Evolutionary conservation across 768 basidiomycete species (phyloP), one percentile per base, ranked within the genome.

Genomic region (Inosperma sp.): DNA sequence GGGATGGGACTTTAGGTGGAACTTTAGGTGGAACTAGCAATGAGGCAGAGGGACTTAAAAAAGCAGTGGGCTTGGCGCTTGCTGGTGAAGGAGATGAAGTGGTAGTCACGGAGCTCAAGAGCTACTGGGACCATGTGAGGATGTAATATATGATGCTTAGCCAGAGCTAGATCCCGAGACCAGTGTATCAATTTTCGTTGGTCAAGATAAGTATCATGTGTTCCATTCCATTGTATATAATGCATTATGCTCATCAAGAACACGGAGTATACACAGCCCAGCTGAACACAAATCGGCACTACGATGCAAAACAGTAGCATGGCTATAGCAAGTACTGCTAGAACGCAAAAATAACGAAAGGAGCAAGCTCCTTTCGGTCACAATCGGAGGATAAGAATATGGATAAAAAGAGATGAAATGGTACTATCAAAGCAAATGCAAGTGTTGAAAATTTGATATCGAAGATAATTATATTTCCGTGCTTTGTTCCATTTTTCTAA

Each of bases 41-140:
- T 25, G 46, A 48, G 25, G 46, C 25, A 13, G 46, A 35, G 8
- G 10, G n/a, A 14, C 34, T 48, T 25, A 35, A 48, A 48, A 48
- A 9, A 26, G 46, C 46, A 27, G 35, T 48, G 25, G n/a, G n/a
- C 5, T 29, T 27, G 46, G 26, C 46, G 16, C 34, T 48, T 17
- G n/a, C 9, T 17, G 10, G 21, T 37, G 34, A 37, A 37, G 22
- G 19, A 21, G 2, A 17, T 29, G 17, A 34, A 5, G 19, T 6
- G 43, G 23, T 45, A 22, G 26, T 31, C 26, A 44, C 43, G 19
- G 45, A 34, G 27, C 72, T 77, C 44, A 40, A 64, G 31, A 37
- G 53, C 33, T 78, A 76, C 59, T 79, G 77, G 77, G 40, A 49
- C 40, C 59, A 69, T n/a, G n/a, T n/a, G n/a, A n/a, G n/a, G n/a